These are phyloP conservation scores for Sarcomyxa edulis DNA, from an alignment of 768 basidiomycete species.

Conservation along the genomic window DNA sequence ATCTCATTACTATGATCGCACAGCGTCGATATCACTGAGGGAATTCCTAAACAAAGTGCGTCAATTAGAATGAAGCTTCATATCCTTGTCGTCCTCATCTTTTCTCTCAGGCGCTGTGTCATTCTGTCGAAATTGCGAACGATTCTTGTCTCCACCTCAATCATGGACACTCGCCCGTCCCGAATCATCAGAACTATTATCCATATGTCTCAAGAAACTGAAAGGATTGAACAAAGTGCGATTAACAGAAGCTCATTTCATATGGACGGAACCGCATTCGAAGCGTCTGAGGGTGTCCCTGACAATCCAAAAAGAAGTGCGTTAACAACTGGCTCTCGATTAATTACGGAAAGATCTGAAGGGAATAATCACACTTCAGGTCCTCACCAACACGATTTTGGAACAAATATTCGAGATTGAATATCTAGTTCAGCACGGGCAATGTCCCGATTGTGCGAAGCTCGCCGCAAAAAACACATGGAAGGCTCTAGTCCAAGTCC, in stretches of 20 bases:
- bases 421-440: constrained; percentile 90
- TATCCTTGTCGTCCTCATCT: constrained; percentile 1
- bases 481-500: constrained; percentile 97
- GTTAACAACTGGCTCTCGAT: constrained; percentile 13
- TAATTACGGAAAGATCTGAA: not conserved
- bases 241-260: constrained; percentile 96
- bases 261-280: constrained; percentile 99
- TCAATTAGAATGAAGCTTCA: constrained; percentile 8
- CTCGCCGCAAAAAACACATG: constrained; percentile 98
- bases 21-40: constrained; percentile 96
- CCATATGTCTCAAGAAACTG: constrained; percentile 91
- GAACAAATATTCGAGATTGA: constrained; percentile 98
- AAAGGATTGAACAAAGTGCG: constrained; percentile 93
- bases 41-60: constrained; percentile 90
- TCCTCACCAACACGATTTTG: constrained; percentile 89
- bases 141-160: constrained; percentile 87
- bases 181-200: constrained; percentile 90
- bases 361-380: too few relatives aligned
- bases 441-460: constrained; percentile 91
- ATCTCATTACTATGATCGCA: not conserved
- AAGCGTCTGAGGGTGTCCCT: constrained; percentile 89
- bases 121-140: constrained; percentile 94
- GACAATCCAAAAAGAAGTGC: constrained; percentile 97
- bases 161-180: constrained; percentile 83
- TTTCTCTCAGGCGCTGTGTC: constrained; percentile 67